phyloP scores from a whole-genome alignment of 352 stramenopile species.

The Phytophthora parvispora region DNA sequence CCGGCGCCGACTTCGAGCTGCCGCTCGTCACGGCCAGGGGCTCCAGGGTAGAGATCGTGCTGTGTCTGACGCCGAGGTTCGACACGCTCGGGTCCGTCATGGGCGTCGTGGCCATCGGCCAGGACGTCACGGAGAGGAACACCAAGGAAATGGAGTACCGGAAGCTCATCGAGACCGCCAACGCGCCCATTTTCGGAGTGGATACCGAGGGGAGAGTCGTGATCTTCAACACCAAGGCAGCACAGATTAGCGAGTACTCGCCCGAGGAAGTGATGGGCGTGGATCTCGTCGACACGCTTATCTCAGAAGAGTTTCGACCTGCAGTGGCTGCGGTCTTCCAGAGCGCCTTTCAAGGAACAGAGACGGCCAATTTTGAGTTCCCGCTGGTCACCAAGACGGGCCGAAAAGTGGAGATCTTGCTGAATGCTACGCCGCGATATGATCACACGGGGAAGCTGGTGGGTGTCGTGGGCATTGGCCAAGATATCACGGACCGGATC shows the following conservation, averaged over 20 bases:
- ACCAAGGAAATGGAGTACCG: conserved; percentile 81
- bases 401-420: conserved; percentile 55
- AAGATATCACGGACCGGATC: conserved; percentile 70
- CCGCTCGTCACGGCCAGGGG: conserved; percentile 59
- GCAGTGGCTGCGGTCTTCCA: conserved; percentile 61
- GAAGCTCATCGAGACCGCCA: conserved; percentile 91
- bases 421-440: conserved; percentile 63
- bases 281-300: conserved; percentile 82
- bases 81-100: conserved; percentile 49
- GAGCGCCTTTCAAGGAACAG: conserved; percentile 59
- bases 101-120: conserved; percentile 70
- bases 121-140: conserved; percentile 74
- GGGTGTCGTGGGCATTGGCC: conserved; percentile 67
- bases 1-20: conserved; percentile 64
- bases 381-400: conserved; percentile 71
- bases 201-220: conserved; percentile 59
- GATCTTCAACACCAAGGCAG: conserved; percentile 89
- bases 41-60: conserved; percentile 62
- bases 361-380: conserved; percentile 68
- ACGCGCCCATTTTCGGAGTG: conserved; percentile 91
- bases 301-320: conserved; percentile 60
- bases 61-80: conserved; percentile 67
- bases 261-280: conserved; percentile 87
- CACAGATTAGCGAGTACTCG: conserved; percentile 79
- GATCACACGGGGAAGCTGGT: conserved; percentile 59